A percentile compares a stretch with the other conserved stretches of the same genome.
Conservation (phyloP, 225 moss, liverwort and hornwort genomes). For the Lunularia cruciata region DNA sequence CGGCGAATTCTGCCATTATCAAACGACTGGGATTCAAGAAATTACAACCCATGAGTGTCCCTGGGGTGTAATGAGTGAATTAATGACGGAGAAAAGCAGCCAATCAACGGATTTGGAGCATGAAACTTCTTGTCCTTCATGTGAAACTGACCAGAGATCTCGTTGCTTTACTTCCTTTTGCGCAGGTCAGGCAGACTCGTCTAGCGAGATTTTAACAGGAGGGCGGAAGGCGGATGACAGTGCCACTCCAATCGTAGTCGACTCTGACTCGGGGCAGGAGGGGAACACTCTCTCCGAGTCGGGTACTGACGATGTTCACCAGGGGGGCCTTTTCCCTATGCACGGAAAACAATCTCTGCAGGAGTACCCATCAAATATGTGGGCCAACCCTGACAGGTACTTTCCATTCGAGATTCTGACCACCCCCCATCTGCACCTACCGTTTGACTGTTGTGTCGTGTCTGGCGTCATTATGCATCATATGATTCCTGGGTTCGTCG, state of each 20-base stretch:
- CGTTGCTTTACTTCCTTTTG: too few relatives aligned
- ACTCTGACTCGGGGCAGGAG: slow-evolving; percentile 53
- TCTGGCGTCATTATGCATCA: slow-evolving; percentile 27
- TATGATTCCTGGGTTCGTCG: slow-evolving; percentile 27
- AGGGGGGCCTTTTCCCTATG: slow-evolving; percentile 27
- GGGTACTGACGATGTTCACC: slow-evolving; percentile 35
- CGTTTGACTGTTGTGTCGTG: slow-evolving; percentile 11
- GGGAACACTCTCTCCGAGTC: slow-evolving; percentile 48
- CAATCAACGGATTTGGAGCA: too few relatives aligned
- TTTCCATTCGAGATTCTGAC: slow-evolving; percentile 1
- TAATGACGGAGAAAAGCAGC: too few relatives aligned
- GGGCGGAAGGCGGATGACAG: slow-evolving; percentile 45
- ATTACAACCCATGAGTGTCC: too few relatives aligned
- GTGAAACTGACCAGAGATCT: too few relatives aligned
- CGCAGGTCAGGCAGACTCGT: slow-evolving; percentile 51
- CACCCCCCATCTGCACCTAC: slow-evolving; percentile 3
- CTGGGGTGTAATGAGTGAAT: too few relatives aligned
- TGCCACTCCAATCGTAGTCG: slow-evolving; percentile 41
- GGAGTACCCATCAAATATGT: slow-evolving; percentile 37
- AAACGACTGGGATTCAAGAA: too few relatives aligned
- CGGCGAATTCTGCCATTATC: too few relatives aligned
- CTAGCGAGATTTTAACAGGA: slow-evolving; percentile 47
- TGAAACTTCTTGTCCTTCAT: too few relatives aligned
- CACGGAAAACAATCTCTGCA: slow-evolving; percentile 42
- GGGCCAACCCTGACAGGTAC: slow-evolving; percentile 53